phyloP scores from a whole-genome alignment of 2,329 filamentous ascomycete species.

The Penicillium sp. region DNA sequence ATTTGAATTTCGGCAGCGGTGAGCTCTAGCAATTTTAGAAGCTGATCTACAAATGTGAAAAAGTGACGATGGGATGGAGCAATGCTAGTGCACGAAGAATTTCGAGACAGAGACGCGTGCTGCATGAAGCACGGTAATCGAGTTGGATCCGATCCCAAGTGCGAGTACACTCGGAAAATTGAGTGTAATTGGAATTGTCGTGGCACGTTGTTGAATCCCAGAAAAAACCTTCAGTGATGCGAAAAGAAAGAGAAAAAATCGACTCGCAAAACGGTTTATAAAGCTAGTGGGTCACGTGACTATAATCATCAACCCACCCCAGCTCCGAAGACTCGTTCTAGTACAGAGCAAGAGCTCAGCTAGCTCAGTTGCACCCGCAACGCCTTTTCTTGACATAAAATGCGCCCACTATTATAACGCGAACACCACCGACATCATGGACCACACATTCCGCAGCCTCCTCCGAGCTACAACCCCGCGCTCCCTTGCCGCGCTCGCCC shows the following conservation, averaged over 20 bases:
- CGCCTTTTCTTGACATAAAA: neutral
- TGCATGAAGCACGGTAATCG: slow-evolving; percentile 17
- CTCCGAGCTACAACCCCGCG: slow-evolving; percentile 14
- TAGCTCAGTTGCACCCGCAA: neutral
- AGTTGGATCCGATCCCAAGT: neutral
- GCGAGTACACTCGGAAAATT: neutral
- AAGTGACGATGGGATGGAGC: neutral
- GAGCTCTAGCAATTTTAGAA: slow-evolving; percentile 62
- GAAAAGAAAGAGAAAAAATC: slow-evolving; percentile 11
- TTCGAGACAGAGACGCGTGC: neutral
- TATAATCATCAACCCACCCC: neutral
- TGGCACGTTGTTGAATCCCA: neutral
- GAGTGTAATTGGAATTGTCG: neutral
- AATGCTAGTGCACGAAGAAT: neutral
- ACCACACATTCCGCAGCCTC: slow-evolving; percentile 17
- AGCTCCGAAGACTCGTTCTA: neutral
- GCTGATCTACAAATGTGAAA: slow-evolving; percentile 28
- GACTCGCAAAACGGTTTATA: slow-evolving; percentile 5
- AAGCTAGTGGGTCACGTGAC: slow-evolving; percentile 1
- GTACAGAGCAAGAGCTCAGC: neutral
- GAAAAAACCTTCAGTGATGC: neutral
- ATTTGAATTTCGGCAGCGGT: slow-evolving; percentile 53
- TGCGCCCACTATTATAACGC: neutral
- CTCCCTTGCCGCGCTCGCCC: slow-evolving; percentile 32
- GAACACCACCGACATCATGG: neutral